These are phyloP conservation scores for Debaryomyces coudertii DNA, from an alignment of 1,139 yeast genomes.

Conservation along the genomic window DNA sequence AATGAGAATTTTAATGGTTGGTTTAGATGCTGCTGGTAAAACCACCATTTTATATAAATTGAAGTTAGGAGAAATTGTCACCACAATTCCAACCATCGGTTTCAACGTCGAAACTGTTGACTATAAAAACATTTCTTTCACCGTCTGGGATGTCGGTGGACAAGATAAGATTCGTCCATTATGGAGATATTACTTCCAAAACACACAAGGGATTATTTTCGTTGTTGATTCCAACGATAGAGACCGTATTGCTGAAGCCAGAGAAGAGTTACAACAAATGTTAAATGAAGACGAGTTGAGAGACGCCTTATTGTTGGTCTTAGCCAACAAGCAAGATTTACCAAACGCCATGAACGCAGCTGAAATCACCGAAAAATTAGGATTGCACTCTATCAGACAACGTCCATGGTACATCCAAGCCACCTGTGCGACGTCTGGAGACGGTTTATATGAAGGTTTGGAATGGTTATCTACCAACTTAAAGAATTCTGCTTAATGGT, in stretches of 20 bases:
- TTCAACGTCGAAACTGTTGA: slow-evolving; percentile 48
- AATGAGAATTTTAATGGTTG: slow-evolving; percentile 49
- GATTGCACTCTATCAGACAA: slow-evolving; percentile 46
- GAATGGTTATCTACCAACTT: slow-evolving; percentile 47
- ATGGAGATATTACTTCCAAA: slow-evolving; percentile 49
- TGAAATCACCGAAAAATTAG: slow-evolving; percentile 47
- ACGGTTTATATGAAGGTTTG: slow-evolving; percentile 47
- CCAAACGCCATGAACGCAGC: slow-evolving; percentile 51
- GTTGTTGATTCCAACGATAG: slow-evolving; percentile 48
- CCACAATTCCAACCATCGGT: slow-evolving; percentile 47
- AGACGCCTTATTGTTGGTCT: slow-evolving; percentile 45
- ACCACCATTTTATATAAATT: slow-evolving; percentile 47
- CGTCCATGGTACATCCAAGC: slow-evolving; percentile 50
- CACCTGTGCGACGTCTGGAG: slow-evolving; percentile 48
- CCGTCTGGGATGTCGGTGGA: slow-evolving; percentile 52
- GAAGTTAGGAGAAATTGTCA: slow-evolving; percentile 46
- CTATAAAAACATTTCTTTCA: slow-evolving; percentile 44
- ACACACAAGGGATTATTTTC: slow-evolving; percentile 46
- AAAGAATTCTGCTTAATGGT: slow-evolving; percentile 23
- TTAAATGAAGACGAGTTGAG: slow-evolving; percentile 47
- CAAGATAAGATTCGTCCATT: slow-evolving; percentile 48
- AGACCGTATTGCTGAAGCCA: slow-evolving; percentile 48
- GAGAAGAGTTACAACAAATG: slow-evolving; percentile 50
- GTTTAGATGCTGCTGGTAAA: slow-evolving; percentile 49
- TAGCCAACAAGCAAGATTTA: slow-evolving; percentile 48